A percentile compares a stretch with the other conserved stretches of the same genome.
phyloP scores from a whole-genome alignment of 192 early-diverging fungal genomes.

The Hyaloraphidium curvatum region DNA sequence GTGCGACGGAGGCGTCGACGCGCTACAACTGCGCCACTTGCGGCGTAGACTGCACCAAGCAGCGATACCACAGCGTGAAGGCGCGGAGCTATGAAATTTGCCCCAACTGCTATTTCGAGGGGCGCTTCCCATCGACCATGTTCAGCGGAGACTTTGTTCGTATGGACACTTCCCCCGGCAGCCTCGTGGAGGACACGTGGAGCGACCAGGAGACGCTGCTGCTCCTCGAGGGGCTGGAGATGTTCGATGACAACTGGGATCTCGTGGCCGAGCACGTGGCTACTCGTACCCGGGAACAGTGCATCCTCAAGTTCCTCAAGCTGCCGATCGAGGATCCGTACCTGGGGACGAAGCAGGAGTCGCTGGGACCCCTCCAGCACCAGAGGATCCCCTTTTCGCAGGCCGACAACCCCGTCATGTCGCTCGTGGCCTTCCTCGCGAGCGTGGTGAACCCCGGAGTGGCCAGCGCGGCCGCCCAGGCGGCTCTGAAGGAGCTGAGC shows the following conservation, averaged over 20 bases:
- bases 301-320: slow-evolving; percentile 70
- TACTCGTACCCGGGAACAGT: slow-evolving; percentile 73
- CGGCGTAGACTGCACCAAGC: slow-evolving; percentile 53
- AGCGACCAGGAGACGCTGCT: slow-evolving; percentile 66
- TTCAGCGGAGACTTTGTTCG: slow-evolving; percentile 78
- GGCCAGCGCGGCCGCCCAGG: slow-evolving; percentile 68
- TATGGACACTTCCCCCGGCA: slow-evolving; percentile 22
- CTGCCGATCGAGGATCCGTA: slow-evolving; percentile 17
- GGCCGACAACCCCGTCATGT: slow-evolving; percentile 80
- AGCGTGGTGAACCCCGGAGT: slow-evolving; percentile 72
- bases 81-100: slow-evolving; percentile 55
- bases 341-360: slow-evolving; percentile 11
- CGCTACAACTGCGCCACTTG: slow-evolving; percentile 60
- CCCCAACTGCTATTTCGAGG: slow-evolving; percentile 73
- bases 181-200: slow-evolving; percentile 38
- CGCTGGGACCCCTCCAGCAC: slow-evolving; percentile 44
- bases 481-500: slow-evolving; percentile 52
- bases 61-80: slow-evolving; percentile 62
- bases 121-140: slow-evolving; percentile 68
- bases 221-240: slow-evolving; percentile 80
- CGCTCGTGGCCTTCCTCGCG: slow-evolving; percentile 70
- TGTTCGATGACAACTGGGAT: slow-evolving; percentile 89
- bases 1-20: not conserved
- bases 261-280: slow-evolving; percentile 82
- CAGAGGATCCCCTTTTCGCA: slow-evolving; percentile 53